Evolutionary conservation across 441 rosid genomes (phyloP).

Genomic region (Macaranga tanarius): DNA sequence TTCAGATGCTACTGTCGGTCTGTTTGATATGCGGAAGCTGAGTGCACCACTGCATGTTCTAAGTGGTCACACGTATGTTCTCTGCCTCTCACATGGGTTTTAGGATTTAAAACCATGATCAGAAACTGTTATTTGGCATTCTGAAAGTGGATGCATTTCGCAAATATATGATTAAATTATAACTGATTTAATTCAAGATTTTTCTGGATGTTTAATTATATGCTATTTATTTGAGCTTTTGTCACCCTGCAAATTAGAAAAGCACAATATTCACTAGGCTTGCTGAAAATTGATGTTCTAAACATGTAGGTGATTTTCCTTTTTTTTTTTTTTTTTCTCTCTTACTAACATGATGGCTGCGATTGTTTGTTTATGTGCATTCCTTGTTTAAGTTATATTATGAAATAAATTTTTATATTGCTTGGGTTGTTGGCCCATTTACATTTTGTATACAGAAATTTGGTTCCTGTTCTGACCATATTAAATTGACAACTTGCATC

Average conservation of each 20-base stretch:
- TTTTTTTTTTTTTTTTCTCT: neutral
- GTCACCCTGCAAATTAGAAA: neutral
- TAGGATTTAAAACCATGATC: neutral
- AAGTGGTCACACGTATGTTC: constrained; percentile 60
- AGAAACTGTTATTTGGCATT: neutral
- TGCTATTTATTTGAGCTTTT: neutral
- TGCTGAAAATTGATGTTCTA: neutral
- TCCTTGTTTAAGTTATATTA: too few species aligned
- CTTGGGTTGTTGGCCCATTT: neutral
- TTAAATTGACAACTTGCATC: too few species aligned
- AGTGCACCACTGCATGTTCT: constrained; percentile 57
- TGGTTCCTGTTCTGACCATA: too few species aligned
- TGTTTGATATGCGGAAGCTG: constrained; percentile 80
- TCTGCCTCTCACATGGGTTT: neutral
- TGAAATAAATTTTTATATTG: neutral
- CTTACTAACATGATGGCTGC: neutral
- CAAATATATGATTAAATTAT: neutral
- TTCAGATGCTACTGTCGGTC: constrained; percentile 67
- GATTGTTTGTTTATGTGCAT: neutral
- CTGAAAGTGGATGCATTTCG: neutral
- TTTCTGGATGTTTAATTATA: neutral
- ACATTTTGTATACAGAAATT: neutral
- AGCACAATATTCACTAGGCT: neutral
- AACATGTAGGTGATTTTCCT: neutral
- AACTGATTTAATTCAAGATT: neutral